Evolutionary conservation across 169 alveolate species (phyloP), one percentile per base, ranked within the genome.

Genomic region (Eimeria necatrix): DNA sequence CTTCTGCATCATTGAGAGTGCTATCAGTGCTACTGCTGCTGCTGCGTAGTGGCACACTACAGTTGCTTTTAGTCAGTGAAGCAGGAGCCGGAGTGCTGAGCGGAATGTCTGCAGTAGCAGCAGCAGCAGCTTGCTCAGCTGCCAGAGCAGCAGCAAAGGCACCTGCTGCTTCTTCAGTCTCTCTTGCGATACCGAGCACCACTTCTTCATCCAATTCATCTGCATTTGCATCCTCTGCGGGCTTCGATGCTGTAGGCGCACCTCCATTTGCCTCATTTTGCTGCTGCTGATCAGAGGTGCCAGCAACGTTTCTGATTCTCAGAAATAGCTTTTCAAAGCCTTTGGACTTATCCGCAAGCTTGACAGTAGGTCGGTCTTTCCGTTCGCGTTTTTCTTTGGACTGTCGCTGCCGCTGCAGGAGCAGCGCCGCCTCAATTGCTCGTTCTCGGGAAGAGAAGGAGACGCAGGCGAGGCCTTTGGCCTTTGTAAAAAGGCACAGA

Each of bases 361-460:
- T 84, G 4, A 41, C 78, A 59, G 12, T 59, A 2, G 26, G 46
- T 4, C 24, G 0, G 16, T 83, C 22, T 81, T 8, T 20, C 49
- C 6, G 59, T 0, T 51, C 10, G 4, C 4, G n/a, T 51, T 51
- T 22, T 5, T 2, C 46, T 32, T 0, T 59, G 10, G 4, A 5
- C 49, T 12, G 41, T 46, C 16, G 48, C 51, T 90, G 91, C 46
- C 56, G 73, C 95, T 91, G 95, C 46, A 92, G 78, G 53, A 59
- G 85, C 70, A 92, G 68, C 22, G 92, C 95, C 20, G 86, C 60
- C 87, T 92, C 93, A 9, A 92, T 68, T 0, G 95, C 95, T 3
- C 95, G 90, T 51, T 92, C 95, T 6, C 92, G 16, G 0, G 95
- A 52, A 1, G 95, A 68, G 87, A 92, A 92, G 61, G 95, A 85